Percentiles rank a stretch among this genome's conserved stretches.
Evolutionary conservation across 169 alveolate species (phyloP).

Genomic region (Babesia divergens): DNA sequence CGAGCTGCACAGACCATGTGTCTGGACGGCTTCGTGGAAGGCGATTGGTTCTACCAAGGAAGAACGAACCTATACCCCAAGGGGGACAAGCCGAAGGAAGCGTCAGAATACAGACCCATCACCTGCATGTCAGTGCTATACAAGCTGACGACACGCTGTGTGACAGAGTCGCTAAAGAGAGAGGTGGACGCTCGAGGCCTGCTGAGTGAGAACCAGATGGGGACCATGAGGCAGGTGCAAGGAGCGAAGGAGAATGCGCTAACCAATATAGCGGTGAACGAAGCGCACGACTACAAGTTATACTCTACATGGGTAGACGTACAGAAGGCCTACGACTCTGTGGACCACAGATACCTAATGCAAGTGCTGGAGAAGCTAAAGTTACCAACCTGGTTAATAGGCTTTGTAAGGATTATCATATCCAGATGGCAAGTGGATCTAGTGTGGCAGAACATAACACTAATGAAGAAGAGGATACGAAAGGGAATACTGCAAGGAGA

Average conservation of each 20-base stretch:
- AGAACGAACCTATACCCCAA: neutral
- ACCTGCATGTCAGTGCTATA: neutral
- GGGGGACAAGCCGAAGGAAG: neutral
- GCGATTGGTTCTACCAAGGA: neutral
- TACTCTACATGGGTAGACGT: neutral
- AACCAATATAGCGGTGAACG: neutral
- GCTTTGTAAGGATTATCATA: neutral
- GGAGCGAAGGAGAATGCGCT: conserved; percentile 5
- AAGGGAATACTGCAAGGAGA: neutral
- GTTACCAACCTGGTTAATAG: neutral
- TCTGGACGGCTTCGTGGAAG: neutral
- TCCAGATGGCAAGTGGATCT: neutral
- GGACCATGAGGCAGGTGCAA: neutral
- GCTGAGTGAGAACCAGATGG: neutral
- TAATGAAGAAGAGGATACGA: neutral
- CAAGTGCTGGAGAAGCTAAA: neutral
- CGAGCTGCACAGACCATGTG: neutral
- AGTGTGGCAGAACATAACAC: neutral
- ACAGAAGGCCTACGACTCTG: neutral
- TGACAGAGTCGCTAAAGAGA: neutral
- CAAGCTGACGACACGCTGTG: conserved; percentile 6
- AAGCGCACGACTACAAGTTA: neutral
- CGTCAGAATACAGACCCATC: neutral
- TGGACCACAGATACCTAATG: neutral
- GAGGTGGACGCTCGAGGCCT: neutral